These are phyloP conservation scores for Rosa hybrid DNA, from an alignment of 331 rosid species.

Conservation along the genomic window DNA sequence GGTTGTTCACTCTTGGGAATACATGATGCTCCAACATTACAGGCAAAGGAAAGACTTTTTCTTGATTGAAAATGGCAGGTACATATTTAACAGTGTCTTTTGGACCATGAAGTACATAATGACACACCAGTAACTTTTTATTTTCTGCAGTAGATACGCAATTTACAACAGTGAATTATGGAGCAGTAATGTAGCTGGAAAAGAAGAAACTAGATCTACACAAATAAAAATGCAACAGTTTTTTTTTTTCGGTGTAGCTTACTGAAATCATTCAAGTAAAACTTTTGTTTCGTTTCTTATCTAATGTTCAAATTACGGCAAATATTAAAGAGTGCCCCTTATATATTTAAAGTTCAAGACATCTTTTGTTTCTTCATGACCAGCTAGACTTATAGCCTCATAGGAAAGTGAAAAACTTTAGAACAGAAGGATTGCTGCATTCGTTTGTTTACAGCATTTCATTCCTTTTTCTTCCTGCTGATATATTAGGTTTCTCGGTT, in stretches of 20 bases:
- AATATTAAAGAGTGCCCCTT: background rate
- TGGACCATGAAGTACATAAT: background rate
- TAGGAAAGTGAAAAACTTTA: background rate
- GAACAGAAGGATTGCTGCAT: background rate
- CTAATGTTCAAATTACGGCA: background rate
- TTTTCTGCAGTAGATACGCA: background rate
- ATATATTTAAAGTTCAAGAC: background rate
- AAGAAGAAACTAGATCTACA: background rate
- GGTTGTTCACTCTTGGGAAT: conserved; percentile 91
- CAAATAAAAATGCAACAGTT: background rate
- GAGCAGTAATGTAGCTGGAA: background rate
- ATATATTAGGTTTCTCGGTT: background rate
- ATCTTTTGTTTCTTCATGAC: no score
- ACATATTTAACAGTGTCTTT: conserved; percentile 9
- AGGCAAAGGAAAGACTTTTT: conserved; percentile 80
- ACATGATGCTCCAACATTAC: conserved; percentile 81
- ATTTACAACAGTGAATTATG: background rate
- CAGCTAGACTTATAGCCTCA: background rate
- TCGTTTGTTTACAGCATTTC: background rate
- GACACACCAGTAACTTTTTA: background rate
- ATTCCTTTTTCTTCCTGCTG: background rate
- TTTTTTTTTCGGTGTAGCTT: background rate
- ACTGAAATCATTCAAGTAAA: background rate
- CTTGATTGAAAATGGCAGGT: conserved; percentile 97
- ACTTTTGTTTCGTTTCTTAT: background rate